Conservation (phyloP, 164 flowering plant genomes). For the Stephania japonica region DNA sequence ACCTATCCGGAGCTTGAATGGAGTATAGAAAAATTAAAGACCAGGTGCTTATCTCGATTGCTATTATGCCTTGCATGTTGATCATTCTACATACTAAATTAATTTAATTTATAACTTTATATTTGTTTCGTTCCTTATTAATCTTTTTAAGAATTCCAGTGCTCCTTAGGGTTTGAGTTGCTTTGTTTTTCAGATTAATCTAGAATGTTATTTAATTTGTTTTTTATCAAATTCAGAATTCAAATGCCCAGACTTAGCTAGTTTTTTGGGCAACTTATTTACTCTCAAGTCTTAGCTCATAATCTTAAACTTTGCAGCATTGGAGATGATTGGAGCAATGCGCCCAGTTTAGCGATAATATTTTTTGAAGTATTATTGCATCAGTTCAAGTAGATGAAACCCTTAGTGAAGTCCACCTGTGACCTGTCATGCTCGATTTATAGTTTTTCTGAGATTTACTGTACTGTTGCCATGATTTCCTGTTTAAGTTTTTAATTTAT, state of each 20-base stretch:
- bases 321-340: too few species aligned
- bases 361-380: neutral
- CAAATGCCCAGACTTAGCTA: neutral
- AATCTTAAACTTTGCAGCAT: too few species aligned
- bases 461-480: neutral
- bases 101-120: too few species aligned
- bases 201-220: neutral
- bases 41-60: slow-evolving; percentile 2
- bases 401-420: neutral
- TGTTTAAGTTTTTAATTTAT: neutral
- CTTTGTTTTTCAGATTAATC: neutral
- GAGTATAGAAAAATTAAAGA: slow-evolving; percentile 25
- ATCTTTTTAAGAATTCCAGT: neutral
- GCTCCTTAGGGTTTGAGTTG: neutral
- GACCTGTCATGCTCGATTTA: too few species aligned
- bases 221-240: neutral
- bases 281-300: neutral
- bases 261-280: neutral
- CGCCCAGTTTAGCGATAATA: too few species aligned
- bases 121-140: neutral
- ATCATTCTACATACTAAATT: neutral
- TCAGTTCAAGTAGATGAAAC: neutral
- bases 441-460: neutral
- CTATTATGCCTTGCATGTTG: too few species aligned
- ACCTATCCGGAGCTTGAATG: slow-evolving; percentile 7